Evolutionary conservation across 495 filamentous ascomycete species (phyloP), one percentile per base, ranked within the genome.

Genomic region (Aspergillus asperescens): DNA sequence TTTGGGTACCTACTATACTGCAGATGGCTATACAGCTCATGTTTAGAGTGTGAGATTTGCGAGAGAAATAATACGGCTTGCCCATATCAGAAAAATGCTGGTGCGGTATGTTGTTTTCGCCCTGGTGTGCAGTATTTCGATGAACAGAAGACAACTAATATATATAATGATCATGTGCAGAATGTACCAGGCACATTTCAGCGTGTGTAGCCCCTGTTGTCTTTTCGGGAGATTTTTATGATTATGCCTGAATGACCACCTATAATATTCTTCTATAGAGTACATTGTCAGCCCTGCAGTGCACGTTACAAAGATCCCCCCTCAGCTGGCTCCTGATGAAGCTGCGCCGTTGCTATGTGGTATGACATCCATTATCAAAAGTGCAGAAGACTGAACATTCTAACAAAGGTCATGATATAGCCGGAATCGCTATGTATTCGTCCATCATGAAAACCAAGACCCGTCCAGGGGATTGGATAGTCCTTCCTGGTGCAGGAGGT

Each of bases 381-480:
- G 9, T 34, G 29, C 12, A 20, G 3, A 20, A 18, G 6, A 3
- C 3, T 25, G 12, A 32, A 32, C 2, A 6, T n/a, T 13, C 28
- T 47, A 12, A 47, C 18, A 1, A 7, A 18, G 2, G 6, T n/a
- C 5, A 16, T 12, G 15, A 16, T 34, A 9, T 34, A 47, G 71
- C 72, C 41, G 72, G 72, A 10, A 72, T 76, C 31, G 68, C 71
- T 7, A 74, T 74, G 72, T 76, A 73, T 48, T 73, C 70, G n/a
- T 73, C 72, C 7, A 73, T 76, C 42, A 66, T 68, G 50, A 74
- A 73, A 50, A 68, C 69, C 6, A 73, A 67, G 29, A 59, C 70
- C 23, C 62, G 66, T 16, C 61, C 65, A 1, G 72, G 70, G 19
- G 62, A 76, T 39, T 76, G 65, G 62, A 60, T 76, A 25, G 68